phyloP scores from a whole-genome alignment of 176 grass and related monocot species.

The Raddia guianensis region DNA sequence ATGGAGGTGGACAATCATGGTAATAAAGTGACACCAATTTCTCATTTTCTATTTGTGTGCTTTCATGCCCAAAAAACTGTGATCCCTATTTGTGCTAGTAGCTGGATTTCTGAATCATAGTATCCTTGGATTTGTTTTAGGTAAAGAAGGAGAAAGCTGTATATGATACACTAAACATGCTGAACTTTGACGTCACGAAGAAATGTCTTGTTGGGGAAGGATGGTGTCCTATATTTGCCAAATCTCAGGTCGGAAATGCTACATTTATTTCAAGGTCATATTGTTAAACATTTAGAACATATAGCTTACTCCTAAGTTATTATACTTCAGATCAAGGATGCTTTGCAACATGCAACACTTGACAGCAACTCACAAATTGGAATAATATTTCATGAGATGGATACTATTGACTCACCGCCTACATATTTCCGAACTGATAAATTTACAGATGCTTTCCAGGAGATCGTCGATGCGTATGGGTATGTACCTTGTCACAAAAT shows the following conservation, averaged over 20 bases:
- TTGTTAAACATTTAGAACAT: constrained; percentile 11
- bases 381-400: constrained; percentile 98
- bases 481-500: constrained; percentile 35
- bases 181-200: constrained; percentile 99
- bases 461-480: constrained; percentile 99
- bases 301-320: constrained; percentile 41
- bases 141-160: constrained; percentile 99
- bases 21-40: constrained; percentile 55
- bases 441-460: constrained; percentile 95
- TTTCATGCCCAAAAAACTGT: neutral
- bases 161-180: constrained; percentile 96
- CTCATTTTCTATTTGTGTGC: constrained; percentile 14
- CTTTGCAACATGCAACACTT: constrained; percentile 83
- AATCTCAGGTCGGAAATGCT: constrained; percentile 71
- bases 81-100: neutral
- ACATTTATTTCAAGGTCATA: constrained; percentile 38
- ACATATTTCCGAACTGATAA: constrained; percentile 95
- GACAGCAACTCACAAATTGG: constrained; percentile 99
- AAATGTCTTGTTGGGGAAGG: constrained; percentile 99
- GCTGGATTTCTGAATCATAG: constrained; percentile 25
- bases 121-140: constrained; percentile 50
- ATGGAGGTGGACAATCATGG: constrained; percentile 97
- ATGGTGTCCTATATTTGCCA: constrained; percentile 98
- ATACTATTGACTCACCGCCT: constrained; percentile 82
- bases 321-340: constrained; percentile 79